Conservation (phyloP, 2,329 filamentous ascomycete species). For the Fusarium sp. region DNA sequence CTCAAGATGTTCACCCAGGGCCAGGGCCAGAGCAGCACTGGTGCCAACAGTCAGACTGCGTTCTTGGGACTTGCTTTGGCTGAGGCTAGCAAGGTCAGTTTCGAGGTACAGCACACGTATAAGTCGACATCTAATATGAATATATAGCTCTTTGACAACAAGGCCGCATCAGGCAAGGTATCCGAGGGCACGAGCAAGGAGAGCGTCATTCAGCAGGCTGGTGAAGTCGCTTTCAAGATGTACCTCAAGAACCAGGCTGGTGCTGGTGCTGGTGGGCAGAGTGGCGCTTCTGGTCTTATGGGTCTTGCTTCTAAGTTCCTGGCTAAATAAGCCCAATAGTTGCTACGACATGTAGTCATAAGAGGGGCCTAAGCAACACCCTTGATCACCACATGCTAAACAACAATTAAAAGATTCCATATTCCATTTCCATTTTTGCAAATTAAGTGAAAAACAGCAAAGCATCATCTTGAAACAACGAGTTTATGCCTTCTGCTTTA, state of each 20-base stretch:
- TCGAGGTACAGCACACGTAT: too few species aligned
- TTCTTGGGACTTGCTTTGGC: conserved; percentile 89
- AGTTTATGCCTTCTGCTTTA: conserved; percentile 18
- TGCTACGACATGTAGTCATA: background rate
- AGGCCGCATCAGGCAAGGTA: conserved; percentile 63
- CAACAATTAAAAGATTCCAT: background rate
- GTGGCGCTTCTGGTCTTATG: conserved; percentile 52
- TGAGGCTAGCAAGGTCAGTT: conserved; percentile 78
- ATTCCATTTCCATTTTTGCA: background rate
- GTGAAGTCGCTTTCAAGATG: conserved; percentile 89
- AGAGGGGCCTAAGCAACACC: background rate
- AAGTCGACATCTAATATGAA: conserved; percentile 7
- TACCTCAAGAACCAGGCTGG: conserved; percentile 78
- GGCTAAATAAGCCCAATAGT: background rate
- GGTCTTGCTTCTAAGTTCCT: conserved; percentile 61
- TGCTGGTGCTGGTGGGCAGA: conserved; percentile 53
- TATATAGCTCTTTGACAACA: conserved; percentile 67
- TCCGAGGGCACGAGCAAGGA: conserved; percentile 77
- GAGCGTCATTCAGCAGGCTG: conserved; percentile 79
- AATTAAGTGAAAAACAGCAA: background rate
- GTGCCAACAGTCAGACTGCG: conserved; percentile 73
- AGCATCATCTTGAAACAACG: background rate
- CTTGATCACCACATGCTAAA: background rate
- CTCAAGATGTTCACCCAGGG: conserved; percentile 80
- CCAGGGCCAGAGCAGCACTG: conserved; percentile 49